These are phyloP conservation scores for Microbotryum scabiosae DNA, from an alignment of 1,284 basidiomycete species.

Conservation along the genomic window DNA sequence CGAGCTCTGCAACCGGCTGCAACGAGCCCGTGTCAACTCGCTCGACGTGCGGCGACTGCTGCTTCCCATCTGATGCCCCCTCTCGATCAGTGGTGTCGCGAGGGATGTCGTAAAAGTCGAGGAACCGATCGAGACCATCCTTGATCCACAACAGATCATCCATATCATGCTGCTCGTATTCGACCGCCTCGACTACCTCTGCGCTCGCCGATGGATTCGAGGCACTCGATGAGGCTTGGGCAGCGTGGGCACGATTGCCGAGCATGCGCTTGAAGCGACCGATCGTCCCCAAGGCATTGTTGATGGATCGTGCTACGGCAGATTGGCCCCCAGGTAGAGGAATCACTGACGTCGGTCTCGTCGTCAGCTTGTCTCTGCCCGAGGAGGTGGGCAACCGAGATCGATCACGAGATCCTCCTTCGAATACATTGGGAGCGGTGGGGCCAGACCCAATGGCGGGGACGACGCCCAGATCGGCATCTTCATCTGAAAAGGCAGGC, in stretches of 20 bases:
- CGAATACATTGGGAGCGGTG: too few species aligned
- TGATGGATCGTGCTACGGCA: slow-evolving; percentile 30
- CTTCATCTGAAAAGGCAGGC: slow-evolving; percentile 21
- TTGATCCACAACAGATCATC: slow-evolving; percentile 29
- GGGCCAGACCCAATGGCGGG: too few species aligned
- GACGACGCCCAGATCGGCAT: slow-evolving; percentile 26
- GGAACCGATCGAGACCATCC: slow-evolving; percentile 28
- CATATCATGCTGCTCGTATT: slow-evolving; percentile 18
- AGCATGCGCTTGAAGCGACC: slow-evolving; percentile 34
- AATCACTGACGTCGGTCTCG: too few species aligned
- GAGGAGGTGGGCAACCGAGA: too few species aligned
- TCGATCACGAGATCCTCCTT: too few species aligned
- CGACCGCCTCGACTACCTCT: slow-evolving; percentile 2
- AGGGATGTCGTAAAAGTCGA: slow-evolving; percentile 21
- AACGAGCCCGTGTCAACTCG: too few species aligned
- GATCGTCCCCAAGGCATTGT: slow-evolving; percentile 32
- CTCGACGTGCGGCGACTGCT: too few species aligned
- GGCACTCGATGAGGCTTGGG: slow-evolving; percentile 8
- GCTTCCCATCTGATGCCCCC: too few species aligned
- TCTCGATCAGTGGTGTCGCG: too few species aligned
- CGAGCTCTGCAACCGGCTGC: too few species aligned
- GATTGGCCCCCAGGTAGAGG: too few species aligned
- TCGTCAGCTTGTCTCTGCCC: too few species aligned
- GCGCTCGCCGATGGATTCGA: not conserved
- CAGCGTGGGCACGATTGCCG: slow-evolving; percentile 10